Percentiles rank a stretch among this genome's conserved stretches.
Conservation (phyloP, 163 green algal species). For the Chloroidium sp. region DNA sequence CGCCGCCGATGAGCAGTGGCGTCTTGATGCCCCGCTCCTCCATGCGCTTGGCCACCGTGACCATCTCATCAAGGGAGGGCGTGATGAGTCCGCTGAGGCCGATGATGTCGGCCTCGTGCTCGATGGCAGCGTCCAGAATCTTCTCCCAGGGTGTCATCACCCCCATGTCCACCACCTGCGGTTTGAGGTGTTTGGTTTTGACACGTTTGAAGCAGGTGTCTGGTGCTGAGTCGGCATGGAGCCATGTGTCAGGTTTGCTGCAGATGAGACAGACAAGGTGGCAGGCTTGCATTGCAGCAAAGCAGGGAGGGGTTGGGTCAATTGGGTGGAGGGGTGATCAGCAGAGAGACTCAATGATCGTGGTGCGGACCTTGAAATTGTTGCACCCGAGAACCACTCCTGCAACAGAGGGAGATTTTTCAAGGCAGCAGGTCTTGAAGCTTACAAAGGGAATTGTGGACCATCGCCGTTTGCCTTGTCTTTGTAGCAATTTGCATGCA, state of each 20-base stretch:
- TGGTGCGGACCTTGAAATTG: conserved; percentile 87
- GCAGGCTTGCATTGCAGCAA: neutral
- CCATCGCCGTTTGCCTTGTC: too few species aligned
- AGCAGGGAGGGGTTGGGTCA: too few species aligned
- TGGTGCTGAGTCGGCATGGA: neutral
- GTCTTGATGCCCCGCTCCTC: conserved; percentile 79
- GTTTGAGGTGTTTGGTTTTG: neutral
- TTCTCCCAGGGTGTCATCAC: conserved; percentile 95
- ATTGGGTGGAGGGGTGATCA: too few species aligned
- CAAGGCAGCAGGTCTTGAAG: too few species aligned
- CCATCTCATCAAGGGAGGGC: conserved; percentile 97
- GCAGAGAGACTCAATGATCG: too few species aligned
- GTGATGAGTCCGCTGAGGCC: conserved; percentile 96
- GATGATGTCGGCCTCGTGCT: conserved; percentile 92
- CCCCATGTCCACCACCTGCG: conserved; percentile 82
- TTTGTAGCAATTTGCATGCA: too few species aligned
- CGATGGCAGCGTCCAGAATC: conserved; percentile 83
- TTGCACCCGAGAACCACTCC: conserved; percentile 97
- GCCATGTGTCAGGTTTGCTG: neutral
- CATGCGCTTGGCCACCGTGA: conserved; percentile 90
- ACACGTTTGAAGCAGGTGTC: neutral
- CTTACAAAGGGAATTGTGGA: too few species aligned
- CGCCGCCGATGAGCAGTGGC: conserved; percentile 91
- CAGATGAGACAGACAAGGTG: neutral
- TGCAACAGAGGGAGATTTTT: too few species aligned